Base-by-base conservation (phyloP, 495 filamentous ascomycete species). In the Chaetomidium leptoderma region DNA sequence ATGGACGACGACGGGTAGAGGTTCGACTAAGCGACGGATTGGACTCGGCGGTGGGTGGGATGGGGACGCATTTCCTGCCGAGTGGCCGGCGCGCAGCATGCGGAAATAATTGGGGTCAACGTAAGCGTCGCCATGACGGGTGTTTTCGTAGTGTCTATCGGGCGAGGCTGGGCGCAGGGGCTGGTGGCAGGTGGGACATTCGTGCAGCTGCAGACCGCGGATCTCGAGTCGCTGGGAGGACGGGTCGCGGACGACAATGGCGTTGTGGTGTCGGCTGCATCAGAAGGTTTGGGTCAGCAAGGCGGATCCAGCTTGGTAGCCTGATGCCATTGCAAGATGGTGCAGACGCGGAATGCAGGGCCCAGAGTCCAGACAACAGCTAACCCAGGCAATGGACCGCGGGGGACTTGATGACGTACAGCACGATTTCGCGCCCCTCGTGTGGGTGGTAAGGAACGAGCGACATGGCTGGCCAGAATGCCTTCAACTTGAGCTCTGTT, bases 101-200 rank as follows among this genome's bases (percentile, higher is more conserved):
- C 87, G 89, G 72, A 97, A 98, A 73, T 98, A 98, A 27, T 90
- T 84, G 14, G 90, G 90, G 63, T 87, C 86, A 58, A 96, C 83
- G 69, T 92, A 97, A 57, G 84, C 83, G 1, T 85, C 80, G 39
- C 84, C 74, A 23, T 73, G 70, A 9, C 68, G 63, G 30, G 74
- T 53, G 13, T 50, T 35, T 8, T 78, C 78, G 54, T 68, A 76
- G 52, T 74, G 73, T 49, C 76, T 73, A 29, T 85, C 76, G 60
- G 72, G 74, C 0, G 76, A 76, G 1, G 76, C 64, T 14, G 73
- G 77, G 23, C 80, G 83, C 50, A 91, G 80, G 30, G 91, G 86
- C 43, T 87, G 87, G 67, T 91, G 89, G 71, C 93, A 98, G 63
- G 90, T 87, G 1, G 92, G 92, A 69, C 92, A 97, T 60, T 90